Percentiles rank a stretch among this genome's conserved stretches.
These are phyloP conservation scores for Zychaea mexicana DNA, from an alignment of 371 early-diverging fungal species.

Conservation along the genomic window DNA sequence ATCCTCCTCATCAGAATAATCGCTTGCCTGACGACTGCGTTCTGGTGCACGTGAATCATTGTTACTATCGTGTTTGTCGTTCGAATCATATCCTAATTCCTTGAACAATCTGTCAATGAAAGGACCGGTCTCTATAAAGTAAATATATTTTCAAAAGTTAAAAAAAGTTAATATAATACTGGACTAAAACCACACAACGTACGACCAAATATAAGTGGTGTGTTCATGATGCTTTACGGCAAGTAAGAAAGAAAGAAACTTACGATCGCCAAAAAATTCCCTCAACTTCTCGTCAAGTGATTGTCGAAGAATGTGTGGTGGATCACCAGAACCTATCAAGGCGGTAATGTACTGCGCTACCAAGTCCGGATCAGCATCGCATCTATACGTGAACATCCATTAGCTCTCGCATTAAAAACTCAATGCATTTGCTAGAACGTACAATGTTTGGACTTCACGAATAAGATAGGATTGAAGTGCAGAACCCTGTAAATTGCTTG, in stretches of 20 bases:
- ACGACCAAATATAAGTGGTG: no score
- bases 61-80: conserved; percentile 30
- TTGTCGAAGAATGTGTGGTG: conserved; percentile 29
- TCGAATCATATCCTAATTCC: conserved; percentile 26
- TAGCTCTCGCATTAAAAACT: no score
- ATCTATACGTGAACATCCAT: conserved; percentile 56
- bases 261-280: conserved; percentile 61
- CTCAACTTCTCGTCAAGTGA: conserved; percentile 43
- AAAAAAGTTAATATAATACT: no score
- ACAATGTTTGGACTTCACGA: conserved; percentile 51
- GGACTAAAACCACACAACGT: no score
- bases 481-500: conserved; percentile 6
- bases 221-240: no score
- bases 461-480: conserved; percentile 13
- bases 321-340: conserved; percentile 66
- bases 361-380: conserved; percentile 77
- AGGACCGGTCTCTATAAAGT: conserved; percentile 59
- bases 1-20: conserved; percentile 61
- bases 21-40: conserved; percentile 28
- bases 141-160: background rate
- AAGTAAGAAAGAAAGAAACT: conserved; percentile 9
- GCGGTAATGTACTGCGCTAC: conserved; percentile 81
- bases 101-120: conserved; percentile 71
- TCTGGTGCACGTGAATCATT: conserved; percentile 7
- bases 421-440: no score